Percentiles rank a stretch among this genome's conserved stretches.
phyloP scores from a whole-genome alignment of 164 flowering plant genomes.

The Aristolochia contorta region DNA sequence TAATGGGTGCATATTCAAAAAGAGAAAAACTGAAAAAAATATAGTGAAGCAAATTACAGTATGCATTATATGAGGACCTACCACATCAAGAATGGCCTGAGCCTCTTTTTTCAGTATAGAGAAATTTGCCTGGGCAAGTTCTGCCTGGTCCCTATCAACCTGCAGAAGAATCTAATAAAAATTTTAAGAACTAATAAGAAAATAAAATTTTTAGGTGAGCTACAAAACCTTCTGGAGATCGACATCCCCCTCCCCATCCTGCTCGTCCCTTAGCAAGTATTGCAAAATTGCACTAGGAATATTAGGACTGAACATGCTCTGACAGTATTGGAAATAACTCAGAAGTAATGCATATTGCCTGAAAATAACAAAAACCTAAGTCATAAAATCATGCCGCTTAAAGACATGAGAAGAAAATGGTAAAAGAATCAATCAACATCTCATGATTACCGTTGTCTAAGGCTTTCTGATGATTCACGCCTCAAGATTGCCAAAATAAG shows the following conservation, averaged over 20 bases:
- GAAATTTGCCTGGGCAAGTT: slow-evolving; percentile 68
- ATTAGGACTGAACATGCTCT: slow-evolving; percentile 78
- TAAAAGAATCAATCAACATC: no score
- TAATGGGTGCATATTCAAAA: no score
- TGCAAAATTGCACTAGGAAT: slow-evolving; percentile 70
- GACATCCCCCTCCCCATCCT: slow-evolving; percentile 55
- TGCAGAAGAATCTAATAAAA: slow-evolving; percentile 19
- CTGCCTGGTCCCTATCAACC: slow-evolving; percentile 85
- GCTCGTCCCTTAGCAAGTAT: slow-evolving; percentile 51
- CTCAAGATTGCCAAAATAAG: slow-evolving; percentile 77
- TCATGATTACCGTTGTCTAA: slow-evolving; percentile 72
- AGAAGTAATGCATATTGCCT: slow-evolving; percentile 93
- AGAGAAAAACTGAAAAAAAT: no score
- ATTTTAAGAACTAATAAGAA: neutral
- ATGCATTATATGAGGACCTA: slow-evolving; percentile 19
- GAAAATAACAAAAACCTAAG: slow-evolving; percentile 13
- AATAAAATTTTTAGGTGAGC: neutral
- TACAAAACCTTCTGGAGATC: slow-evolving; percentile 61
- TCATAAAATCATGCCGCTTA: no score
- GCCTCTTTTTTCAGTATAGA: slow-evolving; percentile 77
- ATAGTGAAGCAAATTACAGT: no score
- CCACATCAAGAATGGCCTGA: slow-evolving; percentile 75
- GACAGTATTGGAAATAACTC: slow-evolving; percentile 92
- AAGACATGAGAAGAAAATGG: neutral
- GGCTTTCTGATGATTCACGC: slow-evolving; percentile 72